Conservation (phyloP, 345 rosid species). For the Limnanthes douglasii region DNA sequence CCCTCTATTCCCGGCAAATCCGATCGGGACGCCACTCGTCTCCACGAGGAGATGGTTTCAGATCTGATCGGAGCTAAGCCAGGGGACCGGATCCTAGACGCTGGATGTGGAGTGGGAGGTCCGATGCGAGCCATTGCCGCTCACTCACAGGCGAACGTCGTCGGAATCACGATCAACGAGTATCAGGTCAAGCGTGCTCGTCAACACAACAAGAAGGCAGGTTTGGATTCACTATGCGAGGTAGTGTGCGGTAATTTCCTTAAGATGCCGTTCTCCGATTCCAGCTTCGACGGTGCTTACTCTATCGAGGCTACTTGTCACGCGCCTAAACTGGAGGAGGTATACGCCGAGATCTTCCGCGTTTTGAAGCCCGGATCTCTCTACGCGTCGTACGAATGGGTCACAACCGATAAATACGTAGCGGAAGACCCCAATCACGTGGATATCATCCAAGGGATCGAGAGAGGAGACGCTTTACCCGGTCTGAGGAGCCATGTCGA, state of each 20-base stretch:
- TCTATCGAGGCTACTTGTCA: conserved; percentile 96
- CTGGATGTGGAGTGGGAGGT: conserved; percentile 93
- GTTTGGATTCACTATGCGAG: conserved; percentile 56
- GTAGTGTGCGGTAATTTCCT: conserved; percentile 91
- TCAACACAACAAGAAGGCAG: conserved; percentile 78
- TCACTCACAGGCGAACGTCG: conserved; percentile 71
- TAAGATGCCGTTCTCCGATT: conserved; percentile 69
- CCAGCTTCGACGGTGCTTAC: conserved; percentile 90
- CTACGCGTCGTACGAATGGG: conserved; percentile 89
- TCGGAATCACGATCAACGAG: conserved; percentile 92
- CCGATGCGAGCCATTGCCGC: conserved; percentile 99
- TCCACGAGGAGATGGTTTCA: conserved; percentile 80
- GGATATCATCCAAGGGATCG: conserved; percentile 77
- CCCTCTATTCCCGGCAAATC: conserved; percentile 71
- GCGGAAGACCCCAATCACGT: conserved; percentile 36
- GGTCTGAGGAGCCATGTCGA: conserved; percentile 51
- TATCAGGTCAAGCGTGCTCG: conserved; percentile 88
- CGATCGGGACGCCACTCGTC: conserved; percentile 71
- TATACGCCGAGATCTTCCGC: conserved; percentile 64
- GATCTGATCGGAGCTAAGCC: conserved; percentile 60
- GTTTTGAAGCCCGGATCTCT: conserved; percentile 75
- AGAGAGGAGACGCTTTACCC: conserved; percentile 82
- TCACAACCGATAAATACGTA: conserved; percentile 57
- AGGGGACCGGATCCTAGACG: conserved; percentile 53
- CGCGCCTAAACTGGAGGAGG: conserved; percentile 87